phyloP scores from a whole-genome alignment of 1,284 basidiomycete species.

The Prillingera fragicola region DNA sequence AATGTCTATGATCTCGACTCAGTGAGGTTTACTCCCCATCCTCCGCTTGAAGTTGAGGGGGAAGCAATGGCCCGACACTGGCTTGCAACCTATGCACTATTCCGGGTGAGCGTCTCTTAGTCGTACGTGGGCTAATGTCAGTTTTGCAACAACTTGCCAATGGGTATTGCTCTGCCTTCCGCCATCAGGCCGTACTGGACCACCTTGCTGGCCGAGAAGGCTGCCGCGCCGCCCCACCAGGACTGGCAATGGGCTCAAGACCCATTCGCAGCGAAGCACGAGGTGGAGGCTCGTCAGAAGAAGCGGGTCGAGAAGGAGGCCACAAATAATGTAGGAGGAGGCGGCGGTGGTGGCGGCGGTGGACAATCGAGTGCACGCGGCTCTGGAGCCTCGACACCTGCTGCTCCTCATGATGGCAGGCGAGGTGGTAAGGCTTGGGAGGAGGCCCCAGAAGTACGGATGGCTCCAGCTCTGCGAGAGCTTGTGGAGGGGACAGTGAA shows the following conservation, averaged over 20 bases:
- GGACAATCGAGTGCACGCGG: constrained; percentile 7
- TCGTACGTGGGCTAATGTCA: constrained; percentile 34
- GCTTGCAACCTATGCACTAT: constrained; percentile 80
- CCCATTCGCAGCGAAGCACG: constrained; percentile 69
- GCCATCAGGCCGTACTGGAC: constrained; percentile 80
- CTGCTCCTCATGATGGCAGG: constrained; percentile 30
- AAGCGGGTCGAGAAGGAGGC: constrained; percentile 47
- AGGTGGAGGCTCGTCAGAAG: constrained; percentile 61
- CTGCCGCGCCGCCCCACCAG: constrained; percentile 60
- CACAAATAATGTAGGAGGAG: constrained; percentile 6
- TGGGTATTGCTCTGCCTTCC: constrained; percentile 71
- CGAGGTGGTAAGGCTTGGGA: constrained; percentile 54
- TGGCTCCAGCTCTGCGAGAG: constrained; percentile 71
- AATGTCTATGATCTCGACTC: constrained; percentile 59
- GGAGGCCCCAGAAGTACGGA: constrained; percentile 73
- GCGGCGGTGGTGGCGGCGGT: constrained; percentile 10
- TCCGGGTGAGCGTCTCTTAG: constrained; percentile 59
- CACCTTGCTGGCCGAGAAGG: constrained; percentile 65
- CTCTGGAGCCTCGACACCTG: constrained; percentile 49
- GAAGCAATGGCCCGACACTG: constrained; percentile 74
- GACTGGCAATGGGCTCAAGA: constrained; percentile 81
- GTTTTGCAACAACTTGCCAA: constrained; percentile 73
- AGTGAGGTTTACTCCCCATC: constrained; percentile 68
- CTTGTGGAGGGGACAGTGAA: constrained; percentile 77
- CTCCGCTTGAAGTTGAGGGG: constrained; percentile 58